Base-by-base conservation (phyloP, 805 yeast species). In the Yarrowia osloensis region DNA sequence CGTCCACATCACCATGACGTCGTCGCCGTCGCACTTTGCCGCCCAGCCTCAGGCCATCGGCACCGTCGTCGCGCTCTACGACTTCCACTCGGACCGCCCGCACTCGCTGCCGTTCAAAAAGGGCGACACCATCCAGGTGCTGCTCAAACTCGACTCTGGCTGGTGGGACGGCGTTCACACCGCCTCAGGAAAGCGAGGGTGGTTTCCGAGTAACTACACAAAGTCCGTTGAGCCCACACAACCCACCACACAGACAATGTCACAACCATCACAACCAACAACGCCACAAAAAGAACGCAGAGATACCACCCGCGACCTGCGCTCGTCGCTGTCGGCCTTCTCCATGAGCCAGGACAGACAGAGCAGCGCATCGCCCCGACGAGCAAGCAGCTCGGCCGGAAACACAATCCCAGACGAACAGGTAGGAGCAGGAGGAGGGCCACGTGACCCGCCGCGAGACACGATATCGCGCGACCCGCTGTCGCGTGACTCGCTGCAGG, bases 161-260 rank as follows among this genome's bases (percentile, higher is more conserved):
- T 91, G 97, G 97, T 90, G 96, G 95, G 97, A 91, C 75, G 97
- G 97, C 12, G 70, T 79, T 40, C 47, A 49, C n/a, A 75, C 74
- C 5, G 76, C 76, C 42, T 75, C 78, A 1, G 76, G 73, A 21
- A 83, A 83, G 7, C 81, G 96, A 73, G 97, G 97, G 71, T 91
- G 97, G 97, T 90, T 91, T 78, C 96, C 97, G 19, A 83, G 83
- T 59, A 84, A 83, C 68, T 87, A 83, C 75, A 86, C 86, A 29
- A 15, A 11, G 15, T 4, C 46, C 4, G 33, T 57, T 24, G 19
- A 15, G n/a, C 37, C n/a, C n/a, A 33, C 39, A 19, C 13, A 21
- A 17, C 21, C 21, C 2, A 13, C 21, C 11, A 9, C 37, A 33
- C 15, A 4, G 12, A 3, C 37, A 33, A 11, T 3, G 19, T 15